phyloP scores from a whole-genome alignment of 129 eudicot genomes.

The Dittrichia graveolens region DNA sequence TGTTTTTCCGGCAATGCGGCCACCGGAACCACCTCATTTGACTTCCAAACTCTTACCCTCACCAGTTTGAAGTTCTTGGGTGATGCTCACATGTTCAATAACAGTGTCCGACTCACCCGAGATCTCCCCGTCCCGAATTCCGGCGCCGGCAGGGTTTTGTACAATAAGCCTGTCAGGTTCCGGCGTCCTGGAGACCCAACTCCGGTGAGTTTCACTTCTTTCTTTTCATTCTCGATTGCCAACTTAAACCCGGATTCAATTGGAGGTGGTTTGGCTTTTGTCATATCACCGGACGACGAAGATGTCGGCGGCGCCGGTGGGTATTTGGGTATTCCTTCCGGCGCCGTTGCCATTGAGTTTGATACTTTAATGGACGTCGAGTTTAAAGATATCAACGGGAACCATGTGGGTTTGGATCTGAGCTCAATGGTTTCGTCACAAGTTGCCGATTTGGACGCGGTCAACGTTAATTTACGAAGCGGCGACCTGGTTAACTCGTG shows the following conservation, averaged over 20 bases:
- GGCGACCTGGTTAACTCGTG: slow-evolving; percentile 34
- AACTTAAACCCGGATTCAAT: slow-evolving; percentile 78
- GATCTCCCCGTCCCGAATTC: slow-evolving; percentile 90
- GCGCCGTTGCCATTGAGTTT: slow-evolving; percentile 74
- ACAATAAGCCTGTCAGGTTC: slow-evolving; percentile 64
- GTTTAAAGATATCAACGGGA: slow-evolving; percentile 37
- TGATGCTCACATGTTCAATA: slow-evolving; percentile 73
- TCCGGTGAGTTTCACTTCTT: slow-evolving; percentile 71
- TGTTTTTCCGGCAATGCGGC: slow-evolving; percentile 38
- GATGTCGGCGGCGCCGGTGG: slow-evolving; percentile 67
- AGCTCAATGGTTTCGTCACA: slow-evolving; percentile 30
- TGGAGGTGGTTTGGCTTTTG: slow-evolving; percentile 86
- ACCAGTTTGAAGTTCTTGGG: slow-evolving; percentile 77
- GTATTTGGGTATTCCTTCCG: slow-evolving; percentile 50
- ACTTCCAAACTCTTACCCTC: slow-evolving; percentile 66
- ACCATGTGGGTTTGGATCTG: slow-evolving; percentile 41
- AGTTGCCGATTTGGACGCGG: slow-evolving; percentile 23
- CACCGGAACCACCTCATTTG: slow-evolving; percentile 52
- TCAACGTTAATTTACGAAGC: slow-evolving; percentile 24
- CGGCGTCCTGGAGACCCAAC: slow-evolving; percentile 43
- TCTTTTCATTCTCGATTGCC: slow-evolving; percentile 57
- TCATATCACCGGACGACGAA: slow-evolving; percentile 67
- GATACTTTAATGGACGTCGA: slow-evolving; percentile 52
- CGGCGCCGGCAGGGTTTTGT: slow-evolving; percentile 75
- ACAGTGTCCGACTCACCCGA: slow-evolving; percentile 60